phyloP scores from a whole-genome alignment of 352 stramenopile genomes.

The Peronospora farinosa region DNA sequence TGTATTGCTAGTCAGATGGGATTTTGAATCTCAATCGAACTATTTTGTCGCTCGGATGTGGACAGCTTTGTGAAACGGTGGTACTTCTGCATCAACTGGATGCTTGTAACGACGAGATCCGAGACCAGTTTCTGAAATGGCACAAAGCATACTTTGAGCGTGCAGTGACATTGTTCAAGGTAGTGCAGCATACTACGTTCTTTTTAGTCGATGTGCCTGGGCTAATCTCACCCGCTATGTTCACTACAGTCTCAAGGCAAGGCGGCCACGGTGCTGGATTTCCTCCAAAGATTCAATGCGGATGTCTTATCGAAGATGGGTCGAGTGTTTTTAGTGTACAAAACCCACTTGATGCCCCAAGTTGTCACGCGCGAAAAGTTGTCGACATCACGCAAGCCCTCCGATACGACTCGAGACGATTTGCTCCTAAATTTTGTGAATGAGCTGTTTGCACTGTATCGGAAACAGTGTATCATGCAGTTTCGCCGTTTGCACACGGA shows the following conservation, averaged over 20 bases:
- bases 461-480: constrained; percentile 42
- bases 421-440: constrained; percentile 66
- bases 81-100: constrained; percentile 58
- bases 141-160: constrained; percentile 69
- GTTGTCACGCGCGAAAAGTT: constrained; percentile 36
- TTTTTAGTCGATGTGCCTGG: not conserved
- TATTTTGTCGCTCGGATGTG: constrained; percentile 1
- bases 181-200: constrained; percentile 7
- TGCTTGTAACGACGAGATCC: constrained; percentile 65
- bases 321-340: constrained; percentile 61
- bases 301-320: constrained; percentile 46
- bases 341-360: constrained; percentile 53
- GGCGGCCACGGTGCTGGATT: constrained; percentile 47
- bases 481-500: constrained; percentile 50
- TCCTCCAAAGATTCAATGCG: constrained; percentile 48
- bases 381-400: constrained; percentile 31
- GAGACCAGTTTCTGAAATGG: constrained; percentile 81
- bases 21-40: not conserved
- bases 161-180: constrained; percentile 49
- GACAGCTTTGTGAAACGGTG: constrained; percentile 56
- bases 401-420: constrained; percentile 48
- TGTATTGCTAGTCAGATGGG: not conserved
- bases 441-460: constrained; percentile 57
- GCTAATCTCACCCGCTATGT: not conserved
- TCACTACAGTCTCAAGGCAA: constrained; percentile 19